Percentiles rank a stretch among this genome's conserved stretches.
These are phyloP conservation scores for Penicillium rolfsii DNA, from an alignment of 2,329 filamentous ascomycete genomes.

Conservation along the genomic window DNA sequence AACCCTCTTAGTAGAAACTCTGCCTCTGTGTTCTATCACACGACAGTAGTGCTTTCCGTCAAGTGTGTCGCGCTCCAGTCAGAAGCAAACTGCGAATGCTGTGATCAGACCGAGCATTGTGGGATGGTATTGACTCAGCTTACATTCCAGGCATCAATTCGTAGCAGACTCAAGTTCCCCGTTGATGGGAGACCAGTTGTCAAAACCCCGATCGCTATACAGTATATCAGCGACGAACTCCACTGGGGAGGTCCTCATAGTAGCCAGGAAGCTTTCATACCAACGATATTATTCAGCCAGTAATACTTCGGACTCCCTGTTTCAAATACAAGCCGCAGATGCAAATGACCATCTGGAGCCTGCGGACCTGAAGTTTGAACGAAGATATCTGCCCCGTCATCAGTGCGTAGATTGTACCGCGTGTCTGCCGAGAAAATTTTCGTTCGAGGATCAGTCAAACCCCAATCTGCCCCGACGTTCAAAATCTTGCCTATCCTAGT, in stretches of 20 bases:
- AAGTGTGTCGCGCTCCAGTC: conserved; percentile 30
- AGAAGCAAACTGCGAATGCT: conserved; percentile 21
- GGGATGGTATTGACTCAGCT: conserved; percentile 1
- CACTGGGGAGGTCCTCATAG: neutral
- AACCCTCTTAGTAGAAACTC: too few relatives aligned
- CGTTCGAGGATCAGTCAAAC: conserved; percentile 27
- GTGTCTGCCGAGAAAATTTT: conserved; percentile 34
- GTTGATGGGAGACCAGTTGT: conserved; percentile 15
- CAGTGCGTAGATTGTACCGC: conserved; percentile 33
- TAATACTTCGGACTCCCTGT: conserved; percentile 32
- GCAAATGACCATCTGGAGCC: conserved; percentile 25
- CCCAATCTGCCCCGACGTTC: conserved; percentile 34
- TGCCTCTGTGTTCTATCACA: neutral
- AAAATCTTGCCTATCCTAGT: conserved; percentile 25
- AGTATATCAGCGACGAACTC: neutral
- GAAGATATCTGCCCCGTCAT: conserved; percentile 32
- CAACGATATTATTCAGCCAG: conserved; percentile 35
- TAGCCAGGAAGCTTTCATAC: conserved; percentile 12
- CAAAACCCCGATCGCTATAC: conserved; percentile 29
- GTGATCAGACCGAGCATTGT: neutral
- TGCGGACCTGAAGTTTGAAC: conserved; percentile 29
- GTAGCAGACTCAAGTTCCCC: conserved; percentile 16
- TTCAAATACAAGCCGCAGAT: conserved; percentile 30
- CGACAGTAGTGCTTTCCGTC: conserved; percentile 8
- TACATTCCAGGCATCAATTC: conserved; percentile 36